These are phyloP conservation scores for Acidomyces sp. DNA, from an alignment of 495 filamentous ascomycete species.

Conservation along the genomic window DNA sequence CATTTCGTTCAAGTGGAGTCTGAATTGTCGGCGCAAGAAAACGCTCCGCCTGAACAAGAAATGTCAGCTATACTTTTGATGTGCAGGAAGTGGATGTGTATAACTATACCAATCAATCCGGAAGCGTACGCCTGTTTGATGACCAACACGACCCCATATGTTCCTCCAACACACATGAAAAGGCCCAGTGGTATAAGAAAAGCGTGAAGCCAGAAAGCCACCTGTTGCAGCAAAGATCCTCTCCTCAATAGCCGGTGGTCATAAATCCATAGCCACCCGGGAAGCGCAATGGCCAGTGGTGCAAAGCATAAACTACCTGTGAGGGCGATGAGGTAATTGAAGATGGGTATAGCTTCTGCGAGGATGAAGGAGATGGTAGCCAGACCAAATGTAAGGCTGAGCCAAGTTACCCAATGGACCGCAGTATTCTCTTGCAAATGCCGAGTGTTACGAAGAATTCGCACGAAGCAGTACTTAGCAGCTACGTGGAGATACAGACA, in stretches of 20 bases:
- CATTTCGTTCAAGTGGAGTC: slow-evolving; percentile 2
- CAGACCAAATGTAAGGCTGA: slow-evolving; percentile 23
- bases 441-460: slow-evolving; percentile 25
- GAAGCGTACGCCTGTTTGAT: slow-evolving; percentile 30
- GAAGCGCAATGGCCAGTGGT: slow-evolving; percentile 28
- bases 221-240: slow-evolving; percentile 20
- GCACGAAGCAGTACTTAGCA: slow-evolving; percentile 31
- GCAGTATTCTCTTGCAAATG: slow-evolving; percentile 28
- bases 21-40: slow-evolving; percentile 19
- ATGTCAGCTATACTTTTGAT: slow-evolving; percentile 1
- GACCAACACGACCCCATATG: slow-evolving; percentile 26
- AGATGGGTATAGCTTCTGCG: slow-evolving; percentile 29
- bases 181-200: slow-evolving; percentile 22
- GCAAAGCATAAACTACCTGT: slow-evolving; percentile 20
- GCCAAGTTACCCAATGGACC: slow-evolving; percentile 26
- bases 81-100: not conserved
- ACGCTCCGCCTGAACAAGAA: slow-evolving; percentile 2
- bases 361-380: slow-evolving; percentile 24
- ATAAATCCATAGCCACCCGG: slow-evolving; percentile 37
- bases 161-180: slow-evolving; percentile 29
- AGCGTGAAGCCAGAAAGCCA: slow-evolving; percentile 20
- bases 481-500: slow-evolving; percentile 20
- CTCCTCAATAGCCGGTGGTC: slow-evolving; percentile 30
- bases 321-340: slow-evolving; percentile 28
- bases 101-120: slow-evolving; percentile 22